A percentile compares a stretch with the other conserved stretches of the same genome.
Conservation (phyloP, 257 asterid genomes). For the Agastache rugosa region DNA sequence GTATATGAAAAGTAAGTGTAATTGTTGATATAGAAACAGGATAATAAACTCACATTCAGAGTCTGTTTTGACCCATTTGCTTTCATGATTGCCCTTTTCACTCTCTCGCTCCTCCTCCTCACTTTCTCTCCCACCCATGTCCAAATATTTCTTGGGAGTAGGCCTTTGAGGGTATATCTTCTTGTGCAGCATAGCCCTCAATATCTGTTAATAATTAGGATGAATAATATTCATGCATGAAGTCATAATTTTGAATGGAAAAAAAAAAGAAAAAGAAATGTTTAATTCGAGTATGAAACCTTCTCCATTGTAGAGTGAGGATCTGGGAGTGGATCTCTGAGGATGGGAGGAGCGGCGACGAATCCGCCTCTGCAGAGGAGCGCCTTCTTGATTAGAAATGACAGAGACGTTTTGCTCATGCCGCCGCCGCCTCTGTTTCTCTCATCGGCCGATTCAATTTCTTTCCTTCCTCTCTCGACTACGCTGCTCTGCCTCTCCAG, state of each 20-base stretch:
- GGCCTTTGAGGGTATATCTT: conserved; percentile 69
- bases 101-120: conserved; percentile 34
- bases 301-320: conserved; percentile 66
- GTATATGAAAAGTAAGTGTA: no score
- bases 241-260: neutral
- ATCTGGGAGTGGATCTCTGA: conserved; percentile 58
- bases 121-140: conserved; percentile 36
- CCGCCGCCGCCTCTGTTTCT: conserved; percentile 40
- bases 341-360: conserved; percentile 32
- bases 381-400: conserved; percentile 66
- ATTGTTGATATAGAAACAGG: neutral
- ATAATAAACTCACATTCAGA: conserved; percentile 65
- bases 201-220: conserved; percentile 46
- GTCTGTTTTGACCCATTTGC: conserved; percentile 89
- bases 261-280: no score
- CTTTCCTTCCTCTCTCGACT: conserved; percentile 43
- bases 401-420: conserved; percentile 56
- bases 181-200: conserved; percentile 69
- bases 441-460: conserved; percentile 36
- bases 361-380: conserved; percentile 57
- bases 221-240: neutral
- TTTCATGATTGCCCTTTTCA: conserved; percentile 39
- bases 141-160: conserved; percentile 53
- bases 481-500: conserved; percentile 36
- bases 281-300: conserved; percentile 46